A percentile compares a stretch with the other conserved stretches of the same genome.
These are phyloP conservation scores for Yamadazyma trypodendri DNA, from an alignment of 1,139 yeast genomes.

Conservation along the genomic window DNA sequence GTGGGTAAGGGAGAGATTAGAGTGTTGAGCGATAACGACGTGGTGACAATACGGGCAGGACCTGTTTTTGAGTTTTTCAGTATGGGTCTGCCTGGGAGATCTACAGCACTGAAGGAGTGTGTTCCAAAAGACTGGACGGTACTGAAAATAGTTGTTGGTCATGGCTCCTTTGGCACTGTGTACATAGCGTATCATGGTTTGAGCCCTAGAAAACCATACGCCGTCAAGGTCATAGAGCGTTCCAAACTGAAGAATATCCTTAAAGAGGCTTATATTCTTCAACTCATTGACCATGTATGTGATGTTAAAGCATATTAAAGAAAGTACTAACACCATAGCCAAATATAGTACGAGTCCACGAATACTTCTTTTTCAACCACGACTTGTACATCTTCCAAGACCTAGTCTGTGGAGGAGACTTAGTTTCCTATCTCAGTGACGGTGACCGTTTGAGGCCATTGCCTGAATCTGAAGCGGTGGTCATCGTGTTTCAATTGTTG, in stretches of 20 bases:
- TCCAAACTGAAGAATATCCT: constrained; percentile 15
- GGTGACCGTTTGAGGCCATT: constrained; percentile 39
- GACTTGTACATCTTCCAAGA: constrained; percentile 51
- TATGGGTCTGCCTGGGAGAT: constrained; percentile 4
- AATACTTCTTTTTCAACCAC: constrained; percentile 34
- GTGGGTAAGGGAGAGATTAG: constrained; percentile 31
- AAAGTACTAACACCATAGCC: constrained; percentile 28
- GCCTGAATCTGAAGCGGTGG: constrained; percentile 52
- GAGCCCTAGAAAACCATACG: constrained; percentile 32
- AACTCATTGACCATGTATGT: constrained; percentile 38
- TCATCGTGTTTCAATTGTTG: constrained; percentile 56
- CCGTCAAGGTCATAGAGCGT: constrained; percentile 48
- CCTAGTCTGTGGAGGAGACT: constrained; percentile 60
- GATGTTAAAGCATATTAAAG: not conserved
- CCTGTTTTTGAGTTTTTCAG: constrained; percentile 12
- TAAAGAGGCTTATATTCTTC: constrained; percentile 43
- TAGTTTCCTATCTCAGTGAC: constrained; percentile 56
- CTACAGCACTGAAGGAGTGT: constrained; percentile 34
- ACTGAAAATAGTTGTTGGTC: constrained; percentile 49
- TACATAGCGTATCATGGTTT: constrained; percentile 24
- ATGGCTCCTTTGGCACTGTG: constrained; percentile 63
- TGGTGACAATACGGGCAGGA: constrained; percentile 38
- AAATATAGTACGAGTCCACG: constrained; percentile 43
- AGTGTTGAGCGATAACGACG: constrained; percentile 46
- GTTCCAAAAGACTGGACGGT: too few relatives aligned